Evolutionary conservation across 169 alveolate genomes (phyloP).

Genomic region (Cryptosporidium meleagridis): DNA sequence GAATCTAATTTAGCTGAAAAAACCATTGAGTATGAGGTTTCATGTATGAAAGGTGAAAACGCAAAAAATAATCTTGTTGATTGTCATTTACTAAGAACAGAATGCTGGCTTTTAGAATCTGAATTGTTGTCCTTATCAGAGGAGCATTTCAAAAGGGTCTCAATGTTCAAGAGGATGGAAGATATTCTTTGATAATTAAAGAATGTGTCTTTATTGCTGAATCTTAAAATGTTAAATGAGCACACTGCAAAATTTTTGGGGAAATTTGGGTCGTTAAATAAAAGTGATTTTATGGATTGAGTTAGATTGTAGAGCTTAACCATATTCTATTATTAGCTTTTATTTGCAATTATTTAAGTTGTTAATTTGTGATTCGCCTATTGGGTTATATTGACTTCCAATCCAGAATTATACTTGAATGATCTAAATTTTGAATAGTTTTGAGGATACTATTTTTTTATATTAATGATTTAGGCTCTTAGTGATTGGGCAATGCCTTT

Average conservation of each 20-base stretch:
- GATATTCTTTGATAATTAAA: background rate
- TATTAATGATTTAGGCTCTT: too few species aligned
- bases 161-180: slow-evolving; percentile 8
- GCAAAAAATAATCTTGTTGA: background rate
- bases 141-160: slow-evolving; percentile 44
- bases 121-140: slow-evolving; percentile 30
- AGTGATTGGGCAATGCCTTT: too few species aligned
- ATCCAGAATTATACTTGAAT: too few species aligned
- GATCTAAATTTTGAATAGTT: too few species aligned
- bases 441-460: too few species aligned
- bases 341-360: background rate
- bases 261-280: background rate
- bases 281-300: background rate
- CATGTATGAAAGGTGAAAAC: background rate
- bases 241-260: background rate
- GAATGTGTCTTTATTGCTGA: background rate
- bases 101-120: slow-evolving; percentile 52
- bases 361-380: too few species aligned
- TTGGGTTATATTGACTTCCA: too few species aligned
- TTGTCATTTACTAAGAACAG: slow-evolving; percentile 21
- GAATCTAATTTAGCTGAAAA: background rate
- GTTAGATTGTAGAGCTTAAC: background rate
- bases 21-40: slow-evolving; percentile 26
- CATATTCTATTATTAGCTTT: background rate
- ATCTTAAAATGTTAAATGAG: background rate